Evolutionary conservation across 331 rosid genomes (phyloP), one percentile per base, ranked within the genome.

Genomic region (Prunus yedoensis): DNA sequence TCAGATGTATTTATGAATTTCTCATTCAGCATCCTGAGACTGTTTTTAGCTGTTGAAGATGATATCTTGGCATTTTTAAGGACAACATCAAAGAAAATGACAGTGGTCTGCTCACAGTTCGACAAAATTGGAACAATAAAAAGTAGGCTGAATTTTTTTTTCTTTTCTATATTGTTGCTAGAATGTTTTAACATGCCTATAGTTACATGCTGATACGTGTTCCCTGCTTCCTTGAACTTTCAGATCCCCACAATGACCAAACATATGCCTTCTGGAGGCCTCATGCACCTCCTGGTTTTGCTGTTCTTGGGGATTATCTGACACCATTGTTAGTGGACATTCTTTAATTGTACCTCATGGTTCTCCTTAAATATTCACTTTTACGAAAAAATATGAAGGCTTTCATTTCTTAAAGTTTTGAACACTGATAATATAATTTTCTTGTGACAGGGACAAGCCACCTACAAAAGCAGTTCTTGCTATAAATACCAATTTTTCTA

Each of bases 1-100:
- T 89, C 99, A 7, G 97, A 95, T 83, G 81, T 95, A 79, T 89
- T 90, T 87, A 90, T 95, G 96, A 95, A 92, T 84, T 90, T 95
- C 88, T 92, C 99, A 1, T 95, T 92, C 86, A 95, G 99, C 81
- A 92, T 95, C 84, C 82, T 95, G 80, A 95, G 87, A 68, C 89
- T 95, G 58, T 95, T 92, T 85, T 83, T 95, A 73, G 97, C 99
- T 0, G 99, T 95, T 74, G 91, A 95, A 85, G 97, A 95, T 76
- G 94, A 95, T 82, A 85, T 95, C 71, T 79, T 92, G 79, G 88
- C 91, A 59, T 95, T 95, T 88, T 83, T 92, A 82, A 89, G 97
- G 84, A 95, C 81, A 88, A 88, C 97, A 25, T 91, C 97, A 32
- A 88, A 84, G 91, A 87, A 92, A 88, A 87, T 80, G 88, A 95